Evolutionary conservation across 2,329 filamentous ascomycete genomes (phyloP), one percentile per base, ranked within the genome.

Genomic region (Aspergillus terreus): DNA sequence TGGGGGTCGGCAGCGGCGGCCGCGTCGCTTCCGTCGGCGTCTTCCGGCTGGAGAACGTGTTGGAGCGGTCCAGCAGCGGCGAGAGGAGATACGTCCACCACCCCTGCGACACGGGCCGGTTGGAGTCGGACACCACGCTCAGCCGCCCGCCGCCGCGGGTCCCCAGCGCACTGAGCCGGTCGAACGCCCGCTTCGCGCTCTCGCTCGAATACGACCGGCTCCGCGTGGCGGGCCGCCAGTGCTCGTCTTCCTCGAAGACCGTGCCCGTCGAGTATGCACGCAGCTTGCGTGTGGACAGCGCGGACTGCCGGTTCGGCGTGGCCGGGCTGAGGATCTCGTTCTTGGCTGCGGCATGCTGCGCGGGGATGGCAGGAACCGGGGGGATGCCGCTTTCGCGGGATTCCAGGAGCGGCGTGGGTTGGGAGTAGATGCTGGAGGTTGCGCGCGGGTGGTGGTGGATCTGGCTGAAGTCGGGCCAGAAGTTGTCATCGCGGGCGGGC

Each of bases 51-150:
- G 60, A 55, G 2, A 68, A 46, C 2, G 71, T 70, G 50, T 63
- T 69, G 21, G 68, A 71, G 36, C 70, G 66, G 27, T 68, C 65
- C 21, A 77, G 53, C 5, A 77, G 61, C 1, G 76, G 76, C 1
- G 76, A 76, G 2, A 76, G 67, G 19, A 78, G 63, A 43, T 72
- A 68, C 25, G 71, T 78, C 76, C 76, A 78, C 76, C 76, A 78
- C 15, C 76, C 76, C 51, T 77, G 72, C 0, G 76, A 78, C 23
- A 70, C 63, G 27, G 67, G 76, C 44, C 71, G 65, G 38, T 63
- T 69, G 4, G 63, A 53, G 19, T 71, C 58, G 4, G 70, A 70
- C 46, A 71, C 71, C 17, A 72, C 62, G 36, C 66, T 71, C 4
- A 67, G 27, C 7, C 27, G 27, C 11, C 27, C 56, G 7, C 59